Evolutionary conservation across 1,284 basidiomycete genomes (phyloP).

Genomic region (Pholiota adiposa): DNA sequence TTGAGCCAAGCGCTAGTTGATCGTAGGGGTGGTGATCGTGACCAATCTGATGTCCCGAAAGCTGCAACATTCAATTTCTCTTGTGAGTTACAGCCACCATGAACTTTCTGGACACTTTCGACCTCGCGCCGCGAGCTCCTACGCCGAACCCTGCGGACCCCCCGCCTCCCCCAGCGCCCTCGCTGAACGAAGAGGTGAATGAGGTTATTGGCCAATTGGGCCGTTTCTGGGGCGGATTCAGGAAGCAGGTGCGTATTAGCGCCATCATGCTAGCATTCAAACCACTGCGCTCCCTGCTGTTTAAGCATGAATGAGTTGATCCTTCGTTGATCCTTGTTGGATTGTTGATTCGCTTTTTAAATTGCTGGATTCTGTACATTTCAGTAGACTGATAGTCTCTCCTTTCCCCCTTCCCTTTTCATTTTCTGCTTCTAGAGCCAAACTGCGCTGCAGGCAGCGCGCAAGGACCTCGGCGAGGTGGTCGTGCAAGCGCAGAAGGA

Average conservation of each 20-base stretch:
- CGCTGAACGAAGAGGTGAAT: slow-evolving; percentile 83
- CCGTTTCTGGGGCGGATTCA: slow-evolving; percentile 87
- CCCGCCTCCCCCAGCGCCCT: slow-evolving; percentile 62
- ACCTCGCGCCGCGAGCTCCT: slow-evolving; percentile 47
- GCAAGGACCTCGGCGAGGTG: slow-evolving; percentile 78
- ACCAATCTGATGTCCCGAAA: neutral
- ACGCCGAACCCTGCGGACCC: slow-evolving; percentile 47
- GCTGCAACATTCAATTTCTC: neutral
- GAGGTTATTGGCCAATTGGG: slow-evolving; percentile 87
- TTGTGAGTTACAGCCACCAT: slow-evolving; percentile 44
- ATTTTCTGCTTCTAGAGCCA: slow-evolving; percentile 77
- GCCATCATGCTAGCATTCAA: neutral
- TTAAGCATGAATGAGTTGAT: neutral
- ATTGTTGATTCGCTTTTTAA: neutral
- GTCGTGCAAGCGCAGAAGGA: slow-evolving; percentile 86
- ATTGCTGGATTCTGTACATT: neutral
- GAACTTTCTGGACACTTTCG: slow-evolving; percentile 77
- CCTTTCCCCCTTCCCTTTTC: slow-evolving; percentile 12
- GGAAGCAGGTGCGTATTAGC: slow-evolving; percentile 70
- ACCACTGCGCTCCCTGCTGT: no score
- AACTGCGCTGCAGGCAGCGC: slow-evolving; percentile 69
- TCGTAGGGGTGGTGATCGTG: neutral
- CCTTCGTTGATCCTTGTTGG: neutral
- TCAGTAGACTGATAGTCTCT: neutral
- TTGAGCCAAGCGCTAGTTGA: neutral